A percentile compares a stretch with the other conserved stretches of the same genome.
phyloP scores from a whole-genome alignment of 148 eudicot genomes.

The Cornus florida region DNA sequence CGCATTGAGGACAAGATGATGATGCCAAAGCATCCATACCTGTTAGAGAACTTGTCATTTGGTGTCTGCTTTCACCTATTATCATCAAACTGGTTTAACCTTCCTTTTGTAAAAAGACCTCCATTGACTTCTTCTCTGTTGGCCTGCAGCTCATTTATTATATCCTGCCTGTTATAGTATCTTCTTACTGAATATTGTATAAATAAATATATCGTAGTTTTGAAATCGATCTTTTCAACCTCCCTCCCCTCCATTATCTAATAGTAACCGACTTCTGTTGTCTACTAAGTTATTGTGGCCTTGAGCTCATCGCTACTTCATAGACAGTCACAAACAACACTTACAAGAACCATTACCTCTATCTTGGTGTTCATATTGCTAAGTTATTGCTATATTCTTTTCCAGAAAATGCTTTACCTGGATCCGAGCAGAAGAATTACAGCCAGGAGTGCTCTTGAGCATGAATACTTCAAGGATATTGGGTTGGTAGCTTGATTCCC shows the following conservation, averaged over 20 bases:
- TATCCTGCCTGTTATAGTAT: neutral
- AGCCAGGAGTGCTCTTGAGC: slow-evolving; percentile 87
- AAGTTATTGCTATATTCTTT: neutral
- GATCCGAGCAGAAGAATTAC: slow-evolving; percentile 93
- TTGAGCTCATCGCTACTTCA: neutral
- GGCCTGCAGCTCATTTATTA: no score
- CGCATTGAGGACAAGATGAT: neutral
- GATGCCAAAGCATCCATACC: neutral
- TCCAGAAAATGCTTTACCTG: slow-evolving; percentile 91
- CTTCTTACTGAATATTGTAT: neutral
- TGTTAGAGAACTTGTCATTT: neutral
- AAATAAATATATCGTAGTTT: neutral
- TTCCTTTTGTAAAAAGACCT: neutral
- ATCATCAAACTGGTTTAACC: neutral
- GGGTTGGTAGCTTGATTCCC: slow-evolving; percentile 56
- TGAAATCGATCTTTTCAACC: neutral
- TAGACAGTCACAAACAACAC: neutral
- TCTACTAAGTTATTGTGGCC: neutral
- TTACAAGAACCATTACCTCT: neutral
- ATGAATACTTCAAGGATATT: slow-evolving; percentile 87
- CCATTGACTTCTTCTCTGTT: neutral
- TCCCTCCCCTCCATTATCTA: neutral
- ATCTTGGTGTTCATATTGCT: neutral
- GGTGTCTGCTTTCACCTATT: neutral
- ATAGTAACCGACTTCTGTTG: neutral